Evolutionary conservation across 2,329 filamentous ascomycete genomes (phyloP).

Genomic region (Pseudogymnoascus sp.): DNA sequence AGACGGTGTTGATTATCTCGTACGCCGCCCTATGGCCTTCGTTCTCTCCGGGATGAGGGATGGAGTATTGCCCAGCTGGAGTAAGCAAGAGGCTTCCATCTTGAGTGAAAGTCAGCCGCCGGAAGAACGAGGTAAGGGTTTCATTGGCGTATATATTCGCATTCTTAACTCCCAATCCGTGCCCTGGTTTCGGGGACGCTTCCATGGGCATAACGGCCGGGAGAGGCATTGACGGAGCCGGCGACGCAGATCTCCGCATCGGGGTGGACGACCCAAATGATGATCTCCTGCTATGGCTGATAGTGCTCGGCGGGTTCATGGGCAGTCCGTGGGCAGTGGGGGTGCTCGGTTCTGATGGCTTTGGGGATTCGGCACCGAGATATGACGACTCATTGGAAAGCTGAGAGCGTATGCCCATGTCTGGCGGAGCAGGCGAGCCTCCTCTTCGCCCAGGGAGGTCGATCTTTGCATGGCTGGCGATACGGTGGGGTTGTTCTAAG

Average conservation of each 20-base stretch:
- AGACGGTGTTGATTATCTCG: slow-evolving; percentile 93
- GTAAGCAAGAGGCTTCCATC: slow-evolving; percentile 92
- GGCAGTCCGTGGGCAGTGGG: slow-evolving; percentile 81
- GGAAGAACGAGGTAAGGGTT: slow-evolving; percentile 93
- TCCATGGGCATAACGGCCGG: slow-evolving; percentile 94
- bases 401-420: slow-evolving; percentile 60
- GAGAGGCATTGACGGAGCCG: slow-evolving; percentile 84
- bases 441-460: slow-evolving; percentile 84
- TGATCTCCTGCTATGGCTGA: slow-evolving; percentile 87
- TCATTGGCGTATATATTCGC: slow-evolving; percentile 92
- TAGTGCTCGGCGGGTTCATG: slow-evolving; percentile 88
- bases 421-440: slow-evolving; percentile 83
- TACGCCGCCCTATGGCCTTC: slow-evolving; percentile 66
- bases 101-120: slow-evolving; percentile 85
- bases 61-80: slow-evolving; percentile 90
- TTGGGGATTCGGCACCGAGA: slow-evolving; percentile 65
- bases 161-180: slow-evolving; percentile 63
- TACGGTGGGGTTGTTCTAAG: slow-evolving; percentile 63
- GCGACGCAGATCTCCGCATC: slow-evolving; percentile 78
- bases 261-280: slow-evolving; percentile 73
- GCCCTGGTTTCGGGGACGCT: slow-evolving; percentile 66
- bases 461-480: slow-evolving; percentile 71
- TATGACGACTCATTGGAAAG: slow-evolving; percentile 47
- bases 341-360: slow-evolving; percentile 85
- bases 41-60: slow-evolving; percentile 53